Evolutionary conservation across 2,329 filamentous ascomycete species (phyloP).

Genomic region (Neonectria sp.): DNA sequence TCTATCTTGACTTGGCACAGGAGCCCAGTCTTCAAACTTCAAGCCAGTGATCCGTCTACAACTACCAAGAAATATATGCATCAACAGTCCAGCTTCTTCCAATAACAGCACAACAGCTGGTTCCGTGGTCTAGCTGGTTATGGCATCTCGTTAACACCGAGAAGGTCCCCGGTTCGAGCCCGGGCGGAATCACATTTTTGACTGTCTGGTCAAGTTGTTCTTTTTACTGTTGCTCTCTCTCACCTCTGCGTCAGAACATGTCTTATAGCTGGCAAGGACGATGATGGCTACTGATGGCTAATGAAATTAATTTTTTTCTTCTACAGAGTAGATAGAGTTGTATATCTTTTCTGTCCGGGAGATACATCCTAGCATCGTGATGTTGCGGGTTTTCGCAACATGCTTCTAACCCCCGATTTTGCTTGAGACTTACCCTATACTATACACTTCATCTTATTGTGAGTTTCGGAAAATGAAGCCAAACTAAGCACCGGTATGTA

Average conservation of each 20-base stretch:
- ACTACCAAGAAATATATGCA: no score
- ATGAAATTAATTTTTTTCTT: no score
- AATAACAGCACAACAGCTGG: conserved; percentile 27
- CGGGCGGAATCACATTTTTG: conserved; percentile 54
- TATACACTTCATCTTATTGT: not conserved
- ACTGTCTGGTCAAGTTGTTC: not conserved
- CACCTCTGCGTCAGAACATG: no score
- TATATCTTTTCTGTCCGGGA: not conserved
- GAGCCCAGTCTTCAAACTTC: not conserved
- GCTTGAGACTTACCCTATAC: not conserved
- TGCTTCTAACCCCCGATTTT: not conserved
- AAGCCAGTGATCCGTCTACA: not conserved
- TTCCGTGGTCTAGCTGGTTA: conserved; percentile 59
- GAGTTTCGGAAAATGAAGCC: not conserved
- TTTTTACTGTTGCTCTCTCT: not conserved
- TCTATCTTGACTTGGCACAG: not conserved
- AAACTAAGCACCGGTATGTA: not conserved
- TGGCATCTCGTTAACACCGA: conserved; percentile 59
- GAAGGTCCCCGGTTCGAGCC: conserved; percentile 58
- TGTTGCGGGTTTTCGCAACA: not conserved
- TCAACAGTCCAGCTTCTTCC: not conserved
- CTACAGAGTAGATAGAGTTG: no score
- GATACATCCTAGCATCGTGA: not conserved
- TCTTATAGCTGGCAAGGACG: no score
- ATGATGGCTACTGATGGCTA: no score